Evolutionary conservation across 2,329 filamentous ascomycete species (phyloP), one percentile per base, ranked within the genome.

Genomic region (Calonectria pteridis): DNA sequence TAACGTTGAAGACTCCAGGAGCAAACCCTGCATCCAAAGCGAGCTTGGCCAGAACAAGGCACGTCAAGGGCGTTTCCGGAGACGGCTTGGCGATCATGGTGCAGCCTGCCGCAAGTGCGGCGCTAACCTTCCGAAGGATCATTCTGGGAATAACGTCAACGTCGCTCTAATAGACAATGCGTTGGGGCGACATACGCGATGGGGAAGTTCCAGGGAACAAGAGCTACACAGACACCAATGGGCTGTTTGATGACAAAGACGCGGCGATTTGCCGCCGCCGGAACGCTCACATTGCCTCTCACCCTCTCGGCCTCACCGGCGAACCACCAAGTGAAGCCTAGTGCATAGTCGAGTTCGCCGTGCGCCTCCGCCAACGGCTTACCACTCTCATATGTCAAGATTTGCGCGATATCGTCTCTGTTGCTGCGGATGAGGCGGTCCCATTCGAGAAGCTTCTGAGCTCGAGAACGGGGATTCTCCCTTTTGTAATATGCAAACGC

Each of bases 21-120:
- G 94, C 94, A 51, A 96, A 93, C 0, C 94, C 95, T 0, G 95
- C 94, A 29, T 92, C 88, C 59, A 89, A 86, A 0, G 91, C 92
- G 28, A 96, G 89, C 77, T 92, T 89, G 0, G 92, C 93, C 10
- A 95, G 84, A 0, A 92, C 91, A 40, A 94, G 90, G 1, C 92
- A 90, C 43, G 93, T 94, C 79, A 94, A 89, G 0, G 94, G 94
- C 3, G 94, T 95, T 82, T 95, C 93, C 0, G 93, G 93, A 6
- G 91, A 93, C 1, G 93, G 92, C 84, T 95, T 95, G 28, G 91
- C 87, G 18, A 96, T 87, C 91, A 96, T 94, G 2, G 93, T 94
- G 83, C 93, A 95, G 26, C 93, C 94, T 14, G 93, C 93, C 29
- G 93, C 94, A 31, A 95, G 85, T 1, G 91, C 91, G 0, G 91